Evolutionary conservation across 345 rosid species (phyloP), one percentile per base, ranked within the genome.

Genomic region (Brassica incana): DNA sequence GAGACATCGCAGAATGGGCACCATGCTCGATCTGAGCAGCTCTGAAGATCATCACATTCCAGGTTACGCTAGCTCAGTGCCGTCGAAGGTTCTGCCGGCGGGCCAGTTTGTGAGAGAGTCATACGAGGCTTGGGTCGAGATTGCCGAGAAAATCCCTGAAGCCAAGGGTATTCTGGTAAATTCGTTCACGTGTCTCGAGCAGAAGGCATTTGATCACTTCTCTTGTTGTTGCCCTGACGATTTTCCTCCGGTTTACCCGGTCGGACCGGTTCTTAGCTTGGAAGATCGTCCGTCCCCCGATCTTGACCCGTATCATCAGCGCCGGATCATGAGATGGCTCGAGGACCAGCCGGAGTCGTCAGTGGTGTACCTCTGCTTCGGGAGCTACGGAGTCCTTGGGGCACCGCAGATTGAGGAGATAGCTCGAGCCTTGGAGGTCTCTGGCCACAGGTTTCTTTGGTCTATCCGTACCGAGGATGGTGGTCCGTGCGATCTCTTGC

Each of bases 151-250:
- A 33, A 1, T 60, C 33, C 33, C 33, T 25, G 3, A n/a, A 60
- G 78, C 76, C 30, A 81, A 77, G 38, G 86, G 89, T 1, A 79
- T 88, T 38, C 68, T 88, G 5, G 80, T 89, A 5, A 88, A 88
- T 61, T 73, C 86, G 0, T 82, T 81, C 72, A 15, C 64, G 15
- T 80, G 80, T 60, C 65, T 60, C 14, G 65, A 60, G 33, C 65
- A 60, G 65, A 60, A 60, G n/a, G n/a, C 65, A 25, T 60, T 60
- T 60, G 33, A 4, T 60, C 27, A 60, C 65, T 60, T 60, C 8
- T 33, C 65, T 60, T 10, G 15, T 60, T 5, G 33, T 60, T 5
- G 33, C 27, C 15, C 33, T 60, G 65, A 60, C 3, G 25, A 60
- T 15, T 60, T 10, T 10, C 65, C 65, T 4, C 65, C 65, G 65